Base-by-base conservation (phyloP, 805 yeast species). In the Lipomyces sp. region DNA sequence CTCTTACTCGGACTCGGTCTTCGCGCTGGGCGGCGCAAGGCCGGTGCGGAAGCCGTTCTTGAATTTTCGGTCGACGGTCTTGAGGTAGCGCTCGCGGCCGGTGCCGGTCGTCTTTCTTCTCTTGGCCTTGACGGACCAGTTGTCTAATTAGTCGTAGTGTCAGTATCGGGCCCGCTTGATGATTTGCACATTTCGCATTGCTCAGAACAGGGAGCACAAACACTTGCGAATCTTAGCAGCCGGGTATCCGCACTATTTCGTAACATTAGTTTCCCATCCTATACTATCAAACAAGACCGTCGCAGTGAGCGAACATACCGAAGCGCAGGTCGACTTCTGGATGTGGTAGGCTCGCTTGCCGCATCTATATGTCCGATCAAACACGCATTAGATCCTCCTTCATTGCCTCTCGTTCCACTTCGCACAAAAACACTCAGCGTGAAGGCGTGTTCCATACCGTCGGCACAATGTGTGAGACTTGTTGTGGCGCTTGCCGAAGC, bases 21-120 rank as follows among this genome's bases (percentile, higher is more conserved):
- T 51, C 40, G 28, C 32, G 46, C 47, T 47, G 26, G 57, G 75
- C 67, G 83, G 81, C 66, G 75, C 79, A 74, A 46, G 47, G 14
- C 89, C 87, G 69, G 95, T 74, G 78, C 87, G 96, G 96, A 93
- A 93, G 75, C 89, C 95, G 84, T 91, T 91, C 86, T 90, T 87
- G 86, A 91, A 91, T 82, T 89, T 87, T 84, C 98, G 90, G 68
- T 93, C 78, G 69, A 93, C 95, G 78, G 83, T 84, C 83, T 91
- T 93, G 78, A 93, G 83, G 89, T 91, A 82, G 76, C 90, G 81
- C 95, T 88, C 87, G 81, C 98, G 95, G 79, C 98, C 98, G 75
- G 98, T 83, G 82, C 98, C 98, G 68, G 97, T 90, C 67, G 98
- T 93, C 77, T 86, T 85, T 87, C 98, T 89, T 88, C 98, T 89